Evolutionary conservation across 164 flowering plant species (phyloP), one percentile per base, ranked within the genome.

Genomic region (Magnolia kwangsiensis): DNA sequence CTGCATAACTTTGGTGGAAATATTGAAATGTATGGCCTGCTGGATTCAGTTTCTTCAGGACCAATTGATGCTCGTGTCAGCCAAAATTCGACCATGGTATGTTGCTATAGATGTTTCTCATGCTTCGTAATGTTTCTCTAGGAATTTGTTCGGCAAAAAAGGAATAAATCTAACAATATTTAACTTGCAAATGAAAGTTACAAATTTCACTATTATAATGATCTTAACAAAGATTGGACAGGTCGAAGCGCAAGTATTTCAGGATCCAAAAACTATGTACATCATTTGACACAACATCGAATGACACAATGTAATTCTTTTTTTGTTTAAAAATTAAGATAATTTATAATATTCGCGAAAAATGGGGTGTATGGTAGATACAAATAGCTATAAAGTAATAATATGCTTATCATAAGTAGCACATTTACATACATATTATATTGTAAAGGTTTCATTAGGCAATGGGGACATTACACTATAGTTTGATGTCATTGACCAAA

Each of bases 1-100:
- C 80, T 96, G 81, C 99, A 96, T 82, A 96, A 96, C 82, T 96
- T 96, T 81, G 99, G 99, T 75, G 99, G 97, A 75, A 96, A 96
- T 76, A 87, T 91, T 82, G 99, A 96, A 85, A 96, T 94, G 97
- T 96, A 94, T 85, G 99, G 99, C 77, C 75, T 84, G 76, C 81
- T 96, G 75, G 98, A 96, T 84, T 76, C 94, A 63, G 79, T 96
- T 77, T 85, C 98, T 84, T 88, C 94, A 18, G 99, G 98, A 59
- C 99, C 99, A 61, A 79, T 96, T 80, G 96, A 93, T 82, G 96
- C 98, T 71, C 96, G 92, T n/a, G 37, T 77, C 72, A 95, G 97
- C 85, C 78, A 82, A 82, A 95, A 93, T 79, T 93, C 98, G 74
- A 95, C 97, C 64, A 92, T 93, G 99, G 99, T 92, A 91, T 75